Base-by-base conservation (phyloP, 768 basidiomycete genomes). In the Rickenella mellea region DNA sequence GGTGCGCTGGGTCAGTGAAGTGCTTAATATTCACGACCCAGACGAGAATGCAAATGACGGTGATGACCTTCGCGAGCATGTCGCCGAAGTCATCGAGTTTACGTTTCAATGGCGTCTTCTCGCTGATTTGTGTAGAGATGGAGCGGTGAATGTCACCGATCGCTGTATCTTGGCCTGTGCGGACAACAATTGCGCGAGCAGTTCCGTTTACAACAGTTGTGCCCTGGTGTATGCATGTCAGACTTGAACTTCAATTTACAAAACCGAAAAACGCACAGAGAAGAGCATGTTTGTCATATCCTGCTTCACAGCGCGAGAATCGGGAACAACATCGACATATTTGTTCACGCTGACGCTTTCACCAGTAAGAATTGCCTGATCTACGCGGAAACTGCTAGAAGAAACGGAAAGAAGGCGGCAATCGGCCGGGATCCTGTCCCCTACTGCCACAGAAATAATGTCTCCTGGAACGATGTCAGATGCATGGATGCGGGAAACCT, bases 61-160 rank as follows among this genome's bases (percentile, higher is more conserved):
- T 76, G 63, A 99, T 99, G 61, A 98, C 93, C 61, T 97, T 98
- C 22, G 94, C 94, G 39, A 99, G 74, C 74, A 83, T 82, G 56
- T 99, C 93, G 45, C 94, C 94, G 51, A 99, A 99, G 59, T 99
- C 94, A 59, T 99, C 94, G 35, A 99, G 74, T 62, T 97, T 97
- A 48, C 88, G 82, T 64, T 99, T 99, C 39, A 99, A 66, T 0
- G 94, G 94, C 0, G 94, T 99, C 72, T 98, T 97, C 53, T 97
- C 93, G 42, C 73, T 79, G 51, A 93, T 93, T 59, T 94, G 91
- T 25, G 83, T 75, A 5, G 87, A 78, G 60, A 99, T 99, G 33
- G 91, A 94, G 53, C 89, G 86, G 69, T 99, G 94, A 50, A 99
- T 98, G 55, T 94, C 83, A 22, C 94, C 94, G 51, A 99, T 91